Base-by-base conservation (phyloP, 257 asterid genomes). In the Plantago major region DNA sequence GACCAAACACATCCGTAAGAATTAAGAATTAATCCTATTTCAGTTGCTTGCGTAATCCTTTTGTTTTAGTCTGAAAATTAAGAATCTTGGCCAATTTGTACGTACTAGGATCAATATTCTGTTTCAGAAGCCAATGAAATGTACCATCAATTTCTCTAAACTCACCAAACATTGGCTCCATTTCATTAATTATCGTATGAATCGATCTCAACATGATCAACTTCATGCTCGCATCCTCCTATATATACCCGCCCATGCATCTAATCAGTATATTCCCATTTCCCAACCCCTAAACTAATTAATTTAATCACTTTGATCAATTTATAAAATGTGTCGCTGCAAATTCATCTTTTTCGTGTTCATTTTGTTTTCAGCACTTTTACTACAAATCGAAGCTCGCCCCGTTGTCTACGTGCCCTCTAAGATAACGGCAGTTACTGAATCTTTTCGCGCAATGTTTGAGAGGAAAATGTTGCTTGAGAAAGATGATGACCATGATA, bases 371-470 rank as follows among this genome's bases (percentile, higher is more conserved):
- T 65, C 77, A 19, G 45, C 66, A 17, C 48, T 66, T 52, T n/a
- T 26, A 18, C 61, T 49, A 12, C 38, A 46, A 18, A 40, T 55
- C 7, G 79, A 60, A 62, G 76, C 73, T 44, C 42, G 78, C 17
- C 49, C 65, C 14, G 26, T 22, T 22, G 26, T 22, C 1, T 49
- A 33, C 6, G 52, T 50, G 12, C 40, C 40, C 17, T 58, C 8
- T 26, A 49, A 17, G 10, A 71, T 51, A 42, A 46, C 2, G 17
- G 59, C 56, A 1, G 57, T 26, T 10, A 54, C 69, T 0, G 66
- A 71, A 58, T 58, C 69, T 22, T 79, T 79, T 67, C 80, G 62
- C 30, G 76, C 53, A 12, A 69, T 65, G 68, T 75, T 75, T 13
- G 47, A 14, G 15, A 71, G 57, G 19, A 68, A 61, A 48, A 74